Evolutionary conservation across 768 basidiomycete genomes (phyloP), one percentile per base, ranked within the genome.

Genomic region (Trametes villosa): DNA sequence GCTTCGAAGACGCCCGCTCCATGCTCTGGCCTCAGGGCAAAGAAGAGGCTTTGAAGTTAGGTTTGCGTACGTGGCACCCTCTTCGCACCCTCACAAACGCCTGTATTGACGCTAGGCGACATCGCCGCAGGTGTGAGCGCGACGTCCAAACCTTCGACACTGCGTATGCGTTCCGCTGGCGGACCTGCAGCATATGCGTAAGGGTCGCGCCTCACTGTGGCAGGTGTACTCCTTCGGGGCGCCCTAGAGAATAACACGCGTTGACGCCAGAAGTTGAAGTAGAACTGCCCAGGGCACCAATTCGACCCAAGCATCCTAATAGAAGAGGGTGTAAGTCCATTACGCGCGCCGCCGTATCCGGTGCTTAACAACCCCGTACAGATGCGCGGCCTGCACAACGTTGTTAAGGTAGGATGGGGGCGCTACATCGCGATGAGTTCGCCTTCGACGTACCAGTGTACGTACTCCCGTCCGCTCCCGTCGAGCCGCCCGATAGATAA

Each of bases 311-410:
- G 75, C 26, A 79, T 78, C 0, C 77, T 78, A 1, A 75, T 79
- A 45, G 76, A 74, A 57, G 77, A 73, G 53, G 71, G 68, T 0
- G 68, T 67, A 26, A 7, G 44, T 12, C 20, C 9, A 11, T 45
- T 11, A 45, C 36, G 4, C 15, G n/a, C n/a, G n/a, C n/a, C n/a
- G n/a, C n/a, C n/a, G n/a, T n/a, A n/a, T n/a, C n/a, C n/a, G n/a
- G n/a, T n/a, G n/a, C n/a, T n/a, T n/a, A n/a, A n/a, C n/a, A n/a
- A n/a, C n/a, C n/a, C n/a, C n/a, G n/a, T n/a, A n/a, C n/a, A 71
- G 70, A 81, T 81, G 79, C 74, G 77, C 64, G 79, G 79, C 0
- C 67, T 81, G 4, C 78, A 81, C 59, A 79, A 81, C 55, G 77
- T 80, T 44, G 78, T 81, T 12, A 69, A 79, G 57, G 74, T 74